These are phyloP conservation scores for Juglanconis sp. DNA, from an alignment of 2,329 filamentous ascomycete genomes.

Conservation along the genomic window DNA sequence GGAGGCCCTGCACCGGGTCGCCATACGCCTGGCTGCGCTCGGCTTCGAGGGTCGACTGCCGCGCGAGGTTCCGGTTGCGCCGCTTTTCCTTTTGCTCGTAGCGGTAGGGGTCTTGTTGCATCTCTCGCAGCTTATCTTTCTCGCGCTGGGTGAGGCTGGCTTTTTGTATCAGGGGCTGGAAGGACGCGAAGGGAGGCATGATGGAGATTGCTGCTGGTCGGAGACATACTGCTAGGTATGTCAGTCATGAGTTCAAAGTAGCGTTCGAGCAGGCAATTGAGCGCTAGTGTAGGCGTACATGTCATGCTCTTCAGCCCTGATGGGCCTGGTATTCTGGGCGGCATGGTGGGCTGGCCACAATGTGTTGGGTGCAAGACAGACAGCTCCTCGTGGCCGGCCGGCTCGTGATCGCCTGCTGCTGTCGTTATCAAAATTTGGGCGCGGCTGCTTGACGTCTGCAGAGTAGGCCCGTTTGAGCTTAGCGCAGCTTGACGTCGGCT, in stretches of 20 bases:
- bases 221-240: constrained; percentile 51
- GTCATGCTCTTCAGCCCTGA: constrained; percentile 58
- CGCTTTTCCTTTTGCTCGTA: constrained; percentile 78
- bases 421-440: constrained; percentile 20
- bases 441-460: constrained; percentile 15
- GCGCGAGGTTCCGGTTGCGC: constrained; percentile 77
- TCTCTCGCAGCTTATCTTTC: constrained; percentile 62
- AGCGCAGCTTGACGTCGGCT: constrained; percentile 1
- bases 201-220: constrained; percentile 40
- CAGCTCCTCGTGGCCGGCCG: constrained; percentile 7
- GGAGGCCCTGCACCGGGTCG: constrained; percentile 73
- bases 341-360: constrained; percentile 48
- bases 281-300: constrained; percentile 43
- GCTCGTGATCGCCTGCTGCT: constrained; percentile 7
- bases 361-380: constrained; percentile 17
- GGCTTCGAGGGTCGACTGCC: constrained; percentile 66
- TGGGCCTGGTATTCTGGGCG: constrained; percentile 61
- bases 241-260: constrained; percentile 24
- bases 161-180: constrained; percentile 60
- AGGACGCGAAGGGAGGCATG: constrained; percentile 41
- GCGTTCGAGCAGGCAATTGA: constrained; percentile 20
- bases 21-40: constrained; percentile 65
- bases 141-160: constrained; percentile 62
- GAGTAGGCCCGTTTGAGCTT: background rate
- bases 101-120: constrained; percentile 76